Conservation (phyloP, 2,329 filamentous ascomycete species). For the Cercospora sesami region DNA sequence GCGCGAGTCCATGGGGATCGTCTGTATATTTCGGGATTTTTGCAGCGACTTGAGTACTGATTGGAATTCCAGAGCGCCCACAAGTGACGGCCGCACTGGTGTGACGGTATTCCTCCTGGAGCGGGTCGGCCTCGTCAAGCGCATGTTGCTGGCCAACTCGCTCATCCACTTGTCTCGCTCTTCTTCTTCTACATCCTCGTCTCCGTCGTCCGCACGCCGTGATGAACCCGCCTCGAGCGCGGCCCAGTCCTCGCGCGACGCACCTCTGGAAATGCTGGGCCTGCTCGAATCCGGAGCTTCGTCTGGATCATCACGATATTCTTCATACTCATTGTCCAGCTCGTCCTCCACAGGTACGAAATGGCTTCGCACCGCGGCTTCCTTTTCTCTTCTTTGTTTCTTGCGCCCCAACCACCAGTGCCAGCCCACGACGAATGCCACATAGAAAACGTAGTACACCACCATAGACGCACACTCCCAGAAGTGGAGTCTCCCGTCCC, state of each 20-base stretch:
- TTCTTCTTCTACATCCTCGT: conserved; percentile 63
- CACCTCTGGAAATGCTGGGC: conserved; percentile 43
- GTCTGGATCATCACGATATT: conserved; percentile 55
- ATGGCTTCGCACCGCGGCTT: conserved; percentile 72
- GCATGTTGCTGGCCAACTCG: conserved; percentile 91
- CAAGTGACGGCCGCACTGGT: conserved; percentile 86
- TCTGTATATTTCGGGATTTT: conserved; percentile 73
- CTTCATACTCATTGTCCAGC: conserved; percentile 46
- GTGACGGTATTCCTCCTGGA: conserved; percentile 73
- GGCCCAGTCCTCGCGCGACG: conserved; percentile 64
- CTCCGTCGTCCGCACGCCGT: conserved; percentile 53
- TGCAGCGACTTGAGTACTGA: conserved; percentile 86
- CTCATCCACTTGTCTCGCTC: conserved; percentile 66
- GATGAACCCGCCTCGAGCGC: conserved; percentile 56
- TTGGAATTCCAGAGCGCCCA: conserved; percentile 90
- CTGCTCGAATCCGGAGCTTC: conserved; percentile 47
- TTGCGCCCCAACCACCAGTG: conserved; percentile 77
- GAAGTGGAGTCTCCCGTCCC: conserved; percentile 76
- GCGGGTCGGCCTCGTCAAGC: conserved; percentile 68
- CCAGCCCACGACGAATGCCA: conserved; percentile 83
- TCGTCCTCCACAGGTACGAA: conserved; percentile 65
- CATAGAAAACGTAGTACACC: conserved; percentile 85
- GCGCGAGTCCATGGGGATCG: conserved; percentile 66
- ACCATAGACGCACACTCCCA: conserved; percentile 95
- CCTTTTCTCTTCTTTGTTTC: conserved; percentile 62